Conservation (phyloP, 495 filamentous ascomycete species). For the Trypethelium eluteriae region DNA sequence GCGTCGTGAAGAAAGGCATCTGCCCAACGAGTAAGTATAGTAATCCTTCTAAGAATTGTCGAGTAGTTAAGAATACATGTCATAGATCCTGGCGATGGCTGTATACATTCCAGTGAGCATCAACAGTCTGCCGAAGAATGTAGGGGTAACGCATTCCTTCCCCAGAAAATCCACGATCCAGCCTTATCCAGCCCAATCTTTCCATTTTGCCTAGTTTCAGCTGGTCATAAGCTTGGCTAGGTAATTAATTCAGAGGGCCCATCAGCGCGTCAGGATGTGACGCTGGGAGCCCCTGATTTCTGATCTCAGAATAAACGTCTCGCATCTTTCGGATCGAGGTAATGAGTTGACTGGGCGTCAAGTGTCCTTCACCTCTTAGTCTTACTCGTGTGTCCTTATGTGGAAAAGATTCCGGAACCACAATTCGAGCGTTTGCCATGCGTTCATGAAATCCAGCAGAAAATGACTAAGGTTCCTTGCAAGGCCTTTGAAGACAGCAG, state of each 20-base stretch:
- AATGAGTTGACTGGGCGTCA: not conserved
- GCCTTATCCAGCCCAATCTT: slow-evolving; percentile 13
- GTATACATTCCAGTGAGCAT: slow-evolving; percentile 1
- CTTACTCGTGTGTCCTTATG: not conserved
- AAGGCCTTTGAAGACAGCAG: not conserved
- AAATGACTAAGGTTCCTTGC: not conserved
- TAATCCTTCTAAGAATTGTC: not conserved
- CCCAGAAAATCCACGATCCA: slow-evolving; percentile 30
- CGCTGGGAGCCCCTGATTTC: not conserved
- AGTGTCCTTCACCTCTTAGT: not conserved
- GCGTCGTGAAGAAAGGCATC: not conserved
- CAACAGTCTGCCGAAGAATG: not conserved
- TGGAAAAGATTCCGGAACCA: not conserved
- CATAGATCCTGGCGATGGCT: not conserved
- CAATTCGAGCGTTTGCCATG: not conserved
- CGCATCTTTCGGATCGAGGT: not conserved
- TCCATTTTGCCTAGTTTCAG: not conserved
- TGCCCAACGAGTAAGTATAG: not conserved
- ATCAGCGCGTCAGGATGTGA: not conserved
- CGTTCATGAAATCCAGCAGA: not conserved
- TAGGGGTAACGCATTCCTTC: not conserved
- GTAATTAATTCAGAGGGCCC: not conserved
- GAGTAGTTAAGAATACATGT: not conserved
- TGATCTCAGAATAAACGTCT: not conserved
- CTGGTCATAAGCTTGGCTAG: slow-evolving; percentile 19